Evolutionary conservation across 75 land plant species (phyloP).

Genomic region (Sequoia sempervirens): DNA sequence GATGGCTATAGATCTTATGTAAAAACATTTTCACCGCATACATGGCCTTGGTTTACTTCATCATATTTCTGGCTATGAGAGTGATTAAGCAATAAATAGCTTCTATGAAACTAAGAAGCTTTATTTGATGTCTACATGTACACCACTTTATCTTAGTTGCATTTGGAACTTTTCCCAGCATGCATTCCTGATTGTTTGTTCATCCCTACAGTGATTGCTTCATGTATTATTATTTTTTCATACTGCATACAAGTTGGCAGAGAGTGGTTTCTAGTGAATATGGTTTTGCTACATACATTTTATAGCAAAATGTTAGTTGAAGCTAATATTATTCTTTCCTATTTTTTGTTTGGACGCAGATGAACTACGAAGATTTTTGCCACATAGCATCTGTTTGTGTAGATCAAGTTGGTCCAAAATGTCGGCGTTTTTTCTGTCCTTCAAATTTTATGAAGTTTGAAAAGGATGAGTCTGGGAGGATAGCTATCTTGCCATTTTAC

Average conservation of each 20-base stretch:
- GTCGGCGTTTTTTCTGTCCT: conserved; percentile 88
- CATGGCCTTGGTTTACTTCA: not conserved
- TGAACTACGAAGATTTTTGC: conserved; percentile 99
- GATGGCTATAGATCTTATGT: not conserved
- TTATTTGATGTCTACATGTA: not conserved
- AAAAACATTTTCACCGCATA: not conserved
- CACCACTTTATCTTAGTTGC: not conserved
- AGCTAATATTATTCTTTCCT: not conserved
- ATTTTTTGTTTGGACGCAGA: conserved; percentile 36
- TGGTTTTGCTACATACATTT: not conserved
- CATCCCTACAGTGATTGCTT: not conserved
- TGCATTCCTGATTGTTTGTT: not conserved
- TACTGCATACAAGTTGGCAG: not conserved
- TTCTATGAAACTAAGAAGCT: not conserved
- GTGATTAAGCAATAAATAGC: no score
- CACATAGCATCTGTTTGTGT: conserved; percentile 94
- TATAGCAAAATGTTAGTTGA: not conserved
- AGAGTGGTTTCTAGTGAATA: not conserved
- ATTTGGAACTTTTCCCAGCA: not conserved
- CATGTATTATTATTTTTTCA: not conserved
- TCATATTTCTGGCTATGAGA: not conserved
- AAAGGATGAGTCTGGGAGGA: conserved; percentile 95
- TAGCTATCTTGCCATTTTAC: conserved; percentile 94
- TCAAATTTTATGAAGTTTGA: conserved; percentile 99
- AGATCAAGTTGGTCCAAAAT: conserved; percentile 94